Conservation (phyloP, 306 rosid species). For the Glycine tomentella region DNA sequence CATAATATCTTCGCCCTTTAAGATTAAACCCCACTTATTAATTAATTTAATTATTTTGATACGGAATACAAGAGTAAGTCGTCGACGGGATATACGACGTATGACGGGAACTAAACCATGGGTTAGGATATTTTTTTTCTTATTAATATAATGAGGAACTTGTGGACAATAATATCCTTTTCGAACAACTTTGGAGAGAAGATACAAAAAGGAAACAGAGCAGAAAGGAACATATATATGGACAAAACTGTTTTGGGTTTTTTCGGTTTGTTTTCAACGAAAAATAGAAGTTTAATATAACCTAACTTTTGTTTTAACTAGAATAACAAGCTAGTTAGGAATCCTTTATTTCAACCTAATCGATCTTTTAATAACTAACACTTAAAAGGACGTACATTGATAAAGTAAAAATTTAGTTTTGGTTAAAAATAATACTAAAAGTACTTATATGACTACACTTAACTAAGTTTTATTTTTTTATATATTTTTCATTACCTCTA, state of each 20-base stretch:
- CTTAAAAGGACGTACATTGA: not conserved
- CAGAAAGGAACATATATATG: not conserved
- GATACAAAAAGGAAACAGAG: not conserved
- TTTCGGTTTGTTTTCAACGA: not conserved
- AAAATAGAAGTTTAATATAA: no score
- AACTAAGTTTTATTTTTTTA: no score
- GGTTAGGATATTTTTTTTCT: slow-evolving; percentile 11
- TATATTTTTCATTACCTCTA: no score
- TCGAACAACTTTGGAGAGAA: not conserved
- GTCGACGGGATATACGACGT: not conserved
- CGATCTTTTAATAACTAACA: not conserved
- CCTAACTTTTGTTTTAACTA: no score
- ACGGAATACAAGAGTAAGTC: not conserved
- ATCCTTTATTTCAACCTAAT: no score
- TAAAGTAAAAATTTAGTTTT: not conserved
- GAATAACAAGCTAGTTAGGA: no score
- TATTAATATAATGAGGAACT: not conserved
- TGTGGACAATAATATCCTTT: slow-evolving; percentile 12
- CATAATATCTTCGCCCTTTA: not conserved
- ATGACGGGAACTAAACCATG: not conserved
- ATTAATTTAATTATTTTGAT: not conserved
- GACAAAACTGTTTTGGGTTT: not conserved
- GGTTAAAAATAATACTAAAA: not conserved
- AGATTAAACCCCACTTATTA: not conserved
- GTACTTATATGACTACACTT: not conserved